Evolutionary conservation across 2,329 filamentous ascomycete species (phyloP).

Genomic region (Exophiala alcalophila): DNA sequence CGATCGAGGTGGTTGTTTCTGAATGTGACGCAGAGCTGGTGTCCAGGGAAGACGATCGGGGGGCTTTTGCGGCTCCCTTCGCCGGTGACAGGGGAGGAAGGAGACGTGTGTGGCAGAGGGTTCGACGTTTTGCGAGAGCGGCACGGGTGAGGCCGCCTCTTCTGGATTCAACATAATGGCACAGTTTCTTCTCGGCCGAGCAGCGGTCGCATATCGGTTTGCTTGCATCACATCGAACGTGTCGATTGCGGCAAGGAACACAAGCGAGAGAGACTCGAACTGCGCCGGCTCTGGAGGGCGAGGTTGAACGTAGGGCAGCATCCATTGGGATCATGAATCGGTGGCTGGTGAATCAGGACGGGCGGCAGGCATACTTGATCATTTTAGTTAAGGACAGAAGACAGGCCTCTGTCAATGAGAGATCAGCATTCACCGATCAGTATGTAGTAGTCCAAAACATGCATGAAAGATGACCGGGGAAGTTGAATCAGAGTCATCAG

Average conservation of each 20-base stretch:
- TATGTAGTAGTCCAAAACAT: too few relatives aligned
- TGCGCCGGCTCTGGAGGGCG: not conserved
- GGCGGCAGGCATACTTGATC: too few relatives aligned
- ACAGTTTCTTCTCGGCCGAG: slow-evolving; percentile 42
- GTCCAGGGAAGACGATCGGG: not conserved
- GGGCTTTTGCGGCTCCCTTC: not conserved
- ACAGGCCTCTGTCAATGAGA: too few relatives aligned
- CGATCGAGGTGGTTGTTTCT: not conserved
- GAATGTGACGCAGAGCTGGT: slow-evolving; percentile 2
- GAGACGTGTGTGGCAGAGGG: slow-evolving; percentile 21
- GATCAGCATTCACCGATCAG: too few relatives aligned
- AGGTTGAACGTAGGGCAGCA: not conserved
- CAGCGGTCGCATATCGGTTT: slow-evolving; percentile 46
- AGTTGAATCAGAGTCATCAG: too few relatives aligned
- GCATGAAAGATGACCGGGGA: too few relatives aligned
- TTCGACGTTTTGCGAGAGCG: slow-evolving; percentile 27
- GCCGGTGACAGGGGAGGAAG: slow-evolving; percentile 6
- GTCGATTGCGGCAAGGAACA: slow-evolving; percentile 38
- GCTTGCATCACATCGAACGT: slow-evolving; percentile 49
- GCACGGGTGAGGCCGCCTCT: slow-evolving; percentile 37
- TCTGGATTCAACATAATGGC: slow-evolving; percentile 49
- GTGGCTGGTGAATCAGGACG: too few relatives aligned
- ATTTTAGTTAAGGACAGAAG: too few relatives aligned
- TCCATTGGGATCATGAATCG: too few relatives aligned
- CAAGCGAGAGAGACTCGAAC: slow-evolving; percentile 26